Base-by-base conservation (phyloP, 306 rosid species). In the Fragaria nilgerrensis region DNA sequence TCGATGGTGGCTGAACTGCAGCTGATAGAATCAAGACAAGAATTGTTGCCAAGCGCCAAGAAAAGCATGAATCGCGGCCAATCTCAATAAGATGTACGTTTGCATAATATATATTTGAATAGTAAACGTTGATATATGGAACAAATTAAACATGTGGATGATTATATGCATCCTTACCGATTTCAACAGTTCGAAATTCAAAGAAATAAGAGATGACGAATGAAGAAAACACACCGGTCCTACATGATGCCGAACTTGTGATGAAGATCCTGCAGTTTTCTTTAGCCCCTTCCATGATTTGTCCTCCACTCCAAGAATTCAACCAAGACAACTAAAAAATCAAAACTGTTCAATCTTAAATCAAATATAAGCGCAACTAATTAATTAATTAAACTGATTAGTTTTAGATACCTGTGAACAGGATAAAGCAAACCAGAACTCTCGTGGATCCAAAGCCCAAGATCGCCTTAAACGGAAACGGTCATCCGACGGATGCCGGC, bases 181-280 rank as follows among this genome's bases (percentile, higher is more conserved):
- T n/a, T n/a, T n/a, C n/a, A n/a, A n/a, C n/a, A n/a, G n/a, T n/a
- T n/a, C n/a, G n/a, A n/a, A n/a, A n/a, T n/a, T n/a, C n/a, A n/a
- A n/a, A n/a, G n/a, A 23, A 58, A 58, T 7, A 62, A 3, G 5
- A 36, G 39, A 36, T 5, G 39, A 36, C 0, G 0, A 5, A 36
- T 3, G 5, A 36, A 36, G 39, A 36, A 36, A 36, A 5, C 39
- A 36, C 39, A 88, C 94, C 76, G 79, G 59, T 81, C 82, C 79
- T n/a, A 86, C 32, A 63, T 84, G 85, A 75, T 82, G 78, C 86
- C 85, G 59, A 78, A 82, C 67, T 84, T 86, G 82, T 67, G 88
- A 79, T 70, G 91, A 87, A 61, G 86, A 86, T 62, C 84, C 68
- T 11, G 84, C 85, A n/a, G 82, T 86, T 84, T 86, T 85, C 87